Evolutionary conservation across 192 early-diverging fungal genomes (phyloP), one percentile per base, ranked within the genome.

Genomic region (Umbelopsis sp.): DNA sequence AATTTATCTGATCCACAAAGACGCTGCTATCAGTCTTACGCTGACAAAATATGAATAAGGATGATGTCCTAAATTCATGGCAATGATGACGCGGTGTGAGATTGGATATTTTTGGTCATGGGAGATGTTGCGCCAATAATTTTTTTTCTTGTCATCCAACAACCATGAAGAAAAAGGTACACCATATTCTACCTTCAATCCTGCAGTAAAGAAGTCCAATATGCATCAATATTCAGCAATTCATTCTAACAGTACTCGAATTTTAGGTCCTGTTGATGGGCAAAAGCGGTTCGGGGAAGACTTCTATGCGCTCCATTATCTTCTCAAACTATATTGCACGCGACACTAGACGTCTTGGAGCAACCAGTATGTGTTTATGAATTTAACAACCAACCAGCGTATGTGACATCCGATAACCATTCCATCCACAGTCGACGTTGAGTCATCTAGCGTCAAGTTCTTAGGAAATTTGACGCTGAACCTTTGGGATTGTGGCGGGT

Each of bases 271-370:
- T 99, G 31, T 88, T 99, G 80, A 97, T 99, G 97, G 97, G 97
- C 22, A 94, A 95, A 76, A 93, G 91, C 77, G 96, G 96, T 10
- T 92, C 95, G 0, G 97, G 97, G 45, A 99, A 99, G 87, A 99
- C 97, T 20, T 97, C 96, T 26, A 99, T 99, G 97, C 89, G 96
- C 59, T 96, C 95, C 25, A 95, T 99, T 72, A 98, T 99, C 72
- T 99, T 99, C 74, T 93, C 96, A 3, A 98, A 98, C 84, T 97
- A 97, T 80, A 92, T 97, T 65, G 96, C 97, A 0, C 79, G 90
- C 72, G 96, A 99, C 72, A 99, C 97, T 3, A 86, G 96, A 44
- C 86, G 96, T 24, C 91, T 99, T 45, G 97, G 96, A 14, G 95
- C 96, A 44, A 99, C 97, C 47, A 96, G 92, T 94, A 83, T 56